Base-by-base conservation (phyloP, 2,329 filamentous ascomycete genomes). In the Curvularia hawaiiensis region DNA sequence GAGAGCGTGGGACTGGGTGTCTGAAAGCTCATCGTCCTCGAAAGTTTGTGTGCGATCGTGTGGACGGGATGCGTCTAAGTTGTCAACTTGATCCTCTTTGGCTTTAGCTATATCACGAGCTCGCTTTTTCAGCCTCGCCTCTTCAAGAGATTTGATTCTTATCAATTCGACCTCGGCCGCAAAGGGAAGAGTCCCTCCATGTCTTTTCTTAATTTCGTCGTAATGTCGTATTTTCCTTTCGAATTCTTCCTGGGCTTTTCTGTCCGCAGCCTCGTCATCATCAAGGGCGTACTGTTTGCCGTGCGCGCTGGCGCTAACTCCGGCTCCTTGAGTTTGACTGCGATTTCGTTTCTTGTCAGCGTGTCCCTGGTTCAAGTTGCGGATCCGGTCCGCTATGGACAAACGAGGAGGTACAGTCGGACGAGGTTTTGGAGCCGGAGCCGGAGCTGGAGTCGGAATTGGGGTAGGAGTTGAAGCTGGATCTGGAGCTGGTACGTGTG, bases 141-240 rank as follows among this genome's bases (percentile, higher is more conserved):
- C 43, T 53, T 77, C 70, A 0, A 45, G 62, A 4, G 40, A 49
- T 41, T 52, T 24, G 12, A 75, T 63, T 50, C 56, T 67, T 59
- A 71, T 60, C 70, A 68, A 76, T 20, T 68, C 67, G 26, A 76
- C 43, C 3, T 75, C 67, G 28, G 73, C 56, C 8, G 41, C 39
- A 50, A 75, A 72, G 1, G 45, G 43, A 0, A 74, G 60, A 2
- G 30, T 46, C 9, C 71, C 68, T 14, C 52, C 52, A 35, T 63
- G 62, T 24, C 61, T 63, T 9, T 11, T 45, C 44, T 47, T 67
- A 4, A 72, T 38, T 0, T 58, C 47, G 1, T 73, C 62, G 33
- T 64, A 76, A 16, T 67, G 22, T 0, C 40, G 56, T 52, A 71
- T 67, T 38, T 66, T 57, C 30, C 58, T 54, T 28, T 65, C 10